These are phyloP conservation scores for Fusarium hainanense DNA, from an alignment of 2,329 filamentous ascomycete species.

Conservation along the genomic window DNA sequence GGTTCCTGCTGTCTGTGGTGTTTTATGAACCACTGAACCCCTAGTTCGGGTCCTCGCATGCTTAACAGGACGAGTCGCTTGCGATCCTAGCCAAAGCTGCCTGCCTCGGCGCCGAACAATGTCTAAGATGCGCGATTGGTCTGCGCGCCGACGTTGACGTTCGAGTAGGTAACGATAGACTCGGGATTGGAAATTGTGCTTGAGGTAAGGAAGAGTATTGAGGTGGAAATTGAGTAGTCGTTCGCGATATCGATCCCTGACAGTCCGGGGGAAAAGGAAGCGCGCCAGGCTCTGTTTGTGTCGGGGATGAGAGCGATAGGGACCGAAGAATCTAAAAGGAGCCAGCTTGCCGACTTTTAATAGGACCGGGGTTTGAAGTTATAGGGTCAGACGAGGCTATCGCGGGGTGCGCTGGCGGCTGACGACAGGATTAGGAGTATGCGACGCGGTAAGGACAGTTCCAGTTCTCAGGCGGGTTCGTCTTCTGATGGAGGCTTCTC, in stretches of 20 bases:
- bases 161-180: conserved; percentile 80
- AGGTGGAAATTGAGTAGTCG: conserved; percentile 77
- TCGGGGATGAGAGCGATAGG: conserved; percentile 52
- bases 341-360: conserved; percentile 54
- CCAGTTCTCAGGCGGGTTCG: conserved; percentile 44
- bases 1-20: conserved; percentile 43
- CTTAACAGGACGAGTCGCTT: conserved; percentile 43
- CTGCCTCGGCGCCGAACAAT: conserved; percentile 55
- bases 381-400: conserved; percentile 24
- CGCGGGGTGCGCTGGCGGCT: conserved; percentile 24
- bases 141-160: conserved; percentile 67
- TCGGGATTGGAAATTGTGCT: conserved; percentile 76
- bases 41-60: conserved; percentile 50
- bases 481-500: conserved; percentile 48
- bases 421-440: conserved; percentile 13
- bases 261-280: conserved; percentile 73
- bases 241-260: conserved; percentile 71
- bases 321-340: conserved; percentile 56
- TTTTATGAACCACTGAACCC: conserved; percentile 46
- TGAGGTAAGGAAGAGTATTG: conserved; percentile 77
- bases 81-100: conserved; percentile 59
- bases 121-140: conserved; percentile 61
- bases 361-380: conserved; percentile 5
- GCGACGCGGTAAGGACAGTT: conserved; percentile 7
- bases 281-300: conserved; percentile 66